These are phyloP conservation scores for Parietaria judaica DNA, from an alignment of 306 rosid genomes.

Conservation along the genomic window DNA sequence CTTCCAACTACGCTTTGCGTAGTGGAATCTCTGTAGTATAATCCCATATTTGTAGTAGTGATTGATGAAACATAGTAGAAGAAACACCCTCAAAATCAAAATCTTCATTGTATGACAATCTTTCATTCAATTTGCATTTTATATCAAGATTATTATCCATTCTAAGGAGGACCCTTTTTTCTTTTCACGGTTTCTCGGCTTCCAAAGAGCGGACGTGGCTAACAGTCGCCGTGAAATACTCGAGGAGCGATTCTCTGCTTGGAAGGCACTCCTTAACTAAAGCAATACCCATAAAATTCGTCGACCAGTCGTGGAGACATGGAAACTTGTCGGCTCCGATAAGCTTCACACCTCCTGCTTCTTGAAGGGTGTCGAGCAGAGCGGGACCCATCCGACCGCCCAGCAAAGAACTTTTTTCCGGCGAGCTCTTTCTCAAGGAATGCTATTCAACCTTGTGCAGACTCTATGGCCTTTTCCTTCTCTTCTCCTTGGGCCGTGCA, in stretches of 20 bases:
- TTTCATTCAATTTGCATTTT: too few relatives aligned
- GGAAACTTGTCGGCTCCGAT: too few relatives aligned
- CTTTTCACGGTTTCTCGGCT: too few relatives aligned
- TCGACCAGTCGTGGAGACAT: too few relatives aligned
- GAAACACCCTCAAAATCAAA: too few relatives aligned
- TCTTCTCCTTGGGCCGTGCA: constrained; percentile 32
- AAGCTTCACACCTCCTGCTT: constrained; percentile 36
- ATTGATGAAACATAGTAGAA: too few relatives aligned
- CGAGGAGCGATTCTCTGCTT: background rate
- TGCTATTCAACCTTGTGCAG: constrained; percentile 28
- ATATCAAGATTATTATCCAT: too few relatives aligned
- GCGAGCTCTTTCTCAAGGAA: constrained; percentile 37
- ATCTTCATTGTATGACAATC: too few relatives aligned
- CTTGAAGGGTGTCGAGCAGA: constrained; percentile 27
- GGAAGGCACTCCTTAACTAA: constrained; percentile 34
- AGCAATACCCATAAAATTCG: constrained; percentile 15
- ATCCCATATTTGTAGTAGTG: too few relatives aligned
- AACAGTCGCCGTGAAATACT: constrained; percentile 12
- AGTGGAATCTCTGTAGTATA: too few relatives aligned
- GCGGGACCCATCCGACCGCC: constrained; percentile 36
- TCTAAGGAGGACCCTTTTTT: too few relatives aligned
- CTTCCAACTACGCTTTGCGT: too few relatives aligned
- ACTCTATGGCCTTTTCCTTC: constrained; percentile 33
- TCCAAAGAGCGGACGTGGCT: constrained; percentile 34
- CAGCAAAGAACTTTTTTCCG: constrained; percentile 35